Percentiles rank a stretch among this genome's conserved stretches.
Evolutionary conservation across 805 yeast genomes (phyloP).

Genomic region (Wickerhamiella slavikovae): DNA sequence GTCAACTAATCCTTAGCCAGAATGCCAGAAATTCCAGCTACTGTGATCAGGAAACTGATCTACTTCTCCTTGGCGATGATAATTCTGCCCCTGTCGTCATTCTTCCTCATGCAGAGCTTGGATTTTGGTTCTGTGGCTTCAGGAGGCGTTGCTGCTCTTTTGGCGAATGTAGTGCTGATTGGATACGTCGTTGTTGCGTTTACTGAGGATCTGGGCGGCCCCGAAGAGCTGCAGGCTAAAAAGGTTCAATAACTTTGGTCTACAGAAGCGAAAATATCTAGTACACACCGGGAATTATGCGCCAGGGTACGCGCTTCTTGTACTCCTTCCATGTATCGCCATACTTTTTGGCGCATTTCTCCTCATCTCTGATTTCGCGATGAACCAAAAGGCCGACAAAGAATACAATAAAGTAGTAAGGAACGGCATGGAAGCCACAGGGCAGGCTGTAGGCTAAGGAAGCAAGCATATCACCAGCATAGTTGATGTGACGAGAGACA

Average conservation of each 20-base stretch:
- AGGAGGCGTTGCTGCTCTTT: slow-evolving; percentile 54
- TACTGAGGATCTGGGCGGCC: slow-evolving; percentile 27
- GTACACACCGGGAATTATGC: slow-evolving; percentile 68
- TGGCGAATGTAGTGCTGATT: slow-evolving; percentile 47
- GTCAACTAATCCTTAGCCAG: too few species aligned
- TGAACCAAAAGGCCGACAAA: slow-evolving; percentile 69
- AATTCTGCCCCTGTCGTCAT: slow-evolving; percentile 34
- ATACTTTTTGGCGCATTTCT: slow-evolving; percentile 70
- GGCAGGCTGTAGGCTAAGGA: slow-evolving; percentile 86
- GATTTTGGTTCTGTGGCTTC: slow-evolving; percentile 27
- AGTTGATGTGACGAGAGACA: slow-evolving; percentile 76
- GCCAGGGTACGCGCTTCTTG: slow-evolving; percentile 62
- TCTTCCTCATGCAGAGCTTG: slow-evolving; percentile 23
- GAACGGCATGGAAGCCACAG: slow-evolving; percentile 62
- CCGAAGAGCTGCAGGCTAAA: slow-evolving; percentile 6
- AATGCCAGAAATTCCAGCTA: slow-evolving; percentile 8
- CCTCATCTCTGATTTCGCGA: slow-evolving; percentile 81
- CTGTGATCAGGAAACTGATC: slow-evolving; percentile 29
- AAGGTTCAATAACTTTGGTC: slow-evolving; percentile 5
- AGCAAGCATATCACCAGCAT: slow-evolving; percentile 87
- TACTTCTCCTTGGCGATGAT: slow-evolving; percentile 56
- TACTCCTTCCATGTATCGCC: slow-evolving; percentile 76
- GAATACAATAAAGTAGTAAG: slow-evolving; percentile 72
- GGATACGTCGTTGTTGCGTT: slow-evolving; percentile 53
- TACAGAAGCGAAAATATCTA: background rate